Conservation (phyloP, 73 alveolate genomes). For the Stentor coeruleus region DNA sequence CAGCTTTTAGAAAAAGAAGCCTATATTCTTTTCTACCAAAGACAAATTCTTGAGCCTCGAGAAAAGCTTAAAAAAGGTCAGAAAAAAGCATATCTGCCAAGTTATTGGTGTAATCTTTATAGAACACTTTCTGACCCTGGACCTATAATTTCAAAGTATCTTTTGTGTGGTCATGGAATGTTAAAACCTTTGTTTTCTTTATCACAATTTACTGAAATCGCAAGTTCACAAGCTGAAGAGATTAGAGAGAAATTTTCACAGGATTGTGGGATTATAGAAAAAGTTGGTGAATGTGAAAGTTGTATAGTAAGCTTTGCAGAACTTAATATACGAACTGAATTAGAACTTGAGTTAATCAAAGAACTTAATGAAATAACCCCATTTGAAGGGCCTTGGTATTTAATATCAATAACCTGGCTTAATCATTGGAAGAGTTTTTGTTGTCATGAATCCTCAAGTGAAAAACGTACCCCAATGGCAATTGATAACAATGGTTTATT, state of each 20-base stretch:
- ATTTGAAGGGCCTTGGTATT: conserved; percentile 27
- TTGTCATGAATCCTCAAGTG: neutral
- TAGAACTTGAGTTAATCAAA: neutral
- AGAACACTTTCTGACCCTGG: conserved; percentile 17
- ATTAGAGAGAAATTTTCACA: neutral
- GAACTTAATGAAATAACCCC: neutral
- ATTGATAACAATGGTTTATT: neutral
- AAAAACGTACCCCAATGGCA: neutral
- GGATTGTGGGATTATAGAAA: neutral
- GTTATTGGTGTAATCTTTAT: conserved; percentile 2
- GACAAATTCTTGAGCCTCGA: conserved; percentile 43
- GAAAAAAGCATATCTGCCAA: neutral
- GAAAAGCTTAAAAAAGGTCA: neutral
- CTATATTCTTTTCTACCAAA: conserved; percentile 77
- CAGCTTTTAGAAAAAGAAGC: conserved; percentile 63
- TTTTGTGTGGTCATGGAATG: neutral
- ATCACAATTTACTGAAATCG: neutral
- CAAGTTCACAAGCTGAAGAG: neutral
- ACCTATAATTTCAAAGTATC: neutral
- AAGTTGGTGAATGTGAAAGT: neutral
- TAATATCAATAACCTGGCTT: neutral
- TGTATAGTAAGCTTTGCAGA: neutral
- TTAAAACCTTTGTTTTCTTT: neutral
- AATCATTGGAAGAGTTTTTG: conserved; percentile 18
- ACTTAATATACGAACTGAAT: neutral